Conservation (phyloP, 192 early-diverging fungal species). For the Coemansia sp. region DNA sequence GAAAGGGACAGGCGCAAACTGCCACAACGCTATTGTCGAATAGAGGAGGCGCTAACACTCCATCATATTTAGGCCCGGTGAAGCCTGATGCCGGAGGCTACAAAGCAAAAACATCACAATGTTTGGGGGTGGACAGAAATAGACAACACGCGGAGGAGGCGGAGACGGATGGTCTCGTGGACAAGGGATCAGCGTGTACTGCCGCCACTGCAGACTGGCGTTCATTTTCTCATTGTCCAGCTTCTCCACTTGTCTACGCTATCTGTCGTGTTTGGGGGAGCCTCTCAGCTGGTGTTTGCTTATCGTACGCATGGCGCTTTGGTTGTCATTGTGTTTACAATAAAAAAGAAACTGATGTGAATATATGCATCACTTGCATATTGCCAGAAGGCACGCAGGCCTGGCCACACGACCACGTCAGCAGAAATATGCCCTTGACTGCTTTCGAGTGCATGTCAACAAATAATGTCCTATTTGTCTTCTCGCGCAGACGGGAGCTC, state of each 20-base stretch:
- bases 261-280: background rate
- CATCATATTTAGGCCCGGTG: background rate
- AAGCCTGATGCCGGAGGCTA: background rate
- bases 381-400: background rate
- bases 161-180: background rate
- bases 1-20: background rate
- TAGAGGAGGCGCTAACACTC: background rate
- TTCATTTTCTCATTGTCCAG: background rate
- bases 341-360: background rate
- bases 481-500: background rate
- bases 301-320: background rate
- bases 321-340: background rate
- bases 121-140: background rate
- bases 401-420: background rate
- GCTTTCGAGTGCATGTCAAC: background rate
- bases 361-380: background rate
- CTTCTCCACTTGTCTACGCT: background rate
- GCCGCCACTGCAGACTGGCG: background rate
- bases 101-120: slow-evolving; percentile 2
- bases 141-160: background rate
- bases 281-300: background rate
- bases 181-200: background rate
- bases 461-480: background rate
- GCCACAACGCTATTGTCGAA: background rate
- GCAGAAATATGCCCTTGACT: background rate